Evolutionary conservation across 805 yeast genomes (phyloP).

Genomic region (Clavispora vitiphila): DNA sequence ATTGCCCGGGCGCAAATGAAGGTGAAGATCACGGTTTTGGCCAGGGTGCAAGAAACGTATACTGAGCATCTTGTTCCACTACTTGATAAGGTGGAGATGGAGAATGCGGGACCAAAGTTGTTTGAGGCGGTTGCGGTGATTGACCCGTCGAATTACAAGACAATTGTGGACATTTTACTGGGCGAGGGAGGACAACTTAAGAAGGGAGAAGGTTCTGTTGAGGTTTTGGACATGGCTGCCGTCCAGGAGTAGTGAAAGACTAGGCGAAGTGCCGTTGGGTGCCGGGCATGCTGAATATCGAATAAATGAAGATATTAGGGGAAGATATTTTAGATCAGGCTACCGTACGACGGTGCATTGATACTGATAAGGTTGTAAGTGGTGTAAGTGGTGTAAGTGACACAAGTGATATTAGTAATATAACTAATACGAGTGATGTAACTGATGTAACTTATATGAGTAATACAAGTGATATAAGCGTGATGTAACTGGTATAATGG

Average conservation of each 20-base stretch:
- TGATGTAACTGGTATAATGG: no score
- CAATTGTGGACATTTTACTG: conserved; percentile 56
- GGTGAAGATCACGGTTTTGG: conserved; percentile 56
- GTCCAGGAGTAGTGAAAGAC: conserved; percentile 54
- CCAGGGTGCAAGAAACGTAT: conserved; percentile 42
- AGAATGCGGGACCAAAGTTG: conserved; percentile 35
- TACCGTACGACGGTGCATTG: no score
- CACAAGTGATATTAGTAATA: no score
- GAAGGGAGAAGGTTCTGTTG: conserved; percentile 60
- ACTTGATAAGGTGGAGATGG: conserved; percentile 37
- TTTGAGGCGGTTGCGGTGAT: conserved; percentile 55
- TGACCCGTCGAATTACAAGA: conserved; percentile 81
- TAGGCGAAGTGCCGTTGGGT: no score
- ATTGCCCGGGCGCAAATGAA: conserved; percentile 94
- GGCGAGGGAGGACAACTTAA: conserved; percentile 41
- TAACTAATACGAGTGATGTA: no score
- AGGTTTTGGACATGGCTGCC: conserved; percentile 86
- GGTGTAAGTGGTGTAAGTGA: no score
- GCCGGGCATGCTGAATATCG: no score
- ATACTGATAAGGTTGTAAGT: no score
- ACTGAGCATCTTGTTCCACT: conserved; percentile 29
- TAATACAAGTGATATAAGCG: no score
- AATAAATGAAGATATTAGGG: no score
- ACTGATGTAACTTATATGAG: no score
- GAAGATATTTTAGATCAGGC: no score